Evolutionary conservation across 2,329 filamentous ascomycete species (phyloP), one percentile per base, ranked within the genome.

Genomic region (Fusarium buxicola): DNA sequence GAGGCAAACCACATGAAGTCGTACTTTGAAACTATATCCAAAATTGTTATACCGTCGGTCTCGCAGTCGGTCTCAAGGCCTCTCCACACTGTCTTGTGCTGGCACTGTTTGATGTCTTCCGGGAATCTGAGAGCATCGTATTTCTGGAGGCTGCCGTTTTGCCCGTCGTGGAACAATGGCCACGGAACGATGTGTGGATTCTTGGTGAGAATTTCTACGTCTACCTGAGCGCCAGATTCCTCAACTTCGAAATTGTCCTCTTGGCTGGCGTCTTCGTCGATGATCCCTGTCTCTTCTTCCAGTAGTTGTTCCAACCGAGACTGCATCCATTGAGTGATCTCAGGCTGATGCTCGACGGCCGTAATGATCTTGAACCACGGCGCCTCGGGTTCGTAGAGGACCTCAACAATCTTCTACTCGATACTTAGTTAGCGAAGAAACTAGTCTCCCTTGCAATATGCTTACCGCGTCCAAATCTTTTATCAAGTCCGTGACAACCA

Each of bases 311-410:
- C 44, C 3, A 78, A 34, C 13, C 63, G 39, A 4, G 55, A 31
- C 13, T 70, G 39, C 5, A 77, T 57, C 21, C 48, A 58, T 1
- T 48, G 10, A 1, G 55, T 58, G 6, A 75, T 55, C 8, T 50
- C 28, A 9, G 43, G 10, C 12, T 70, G 63, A 15, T 53, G 5
- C 2, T 45, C 36, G 1, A 13, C 13, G 5, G 10, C 2, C 0
- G 69, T 40, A 13, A 76, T 73, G 7, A 74, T 40, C 48, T 77
- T 77, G 55, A 78, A 76, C 72, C 73, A 77, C 1, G 75, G 69
- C 0, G 71, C 53, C 0, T 75, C 71, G 2, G 76, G 74, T 24
- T 78, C 76, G 28, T 77, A 78, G 5, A 78, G 64, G 7, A 78
- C 63, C 41, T 78, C 76, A 1, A 70, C 1, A 0, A 75, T 30